These are phyloP conservation scores for Tetratostichococcus sp. DNA, from an alignment of 139 green algal genomes.

Conservation along the genomic window DNA sequence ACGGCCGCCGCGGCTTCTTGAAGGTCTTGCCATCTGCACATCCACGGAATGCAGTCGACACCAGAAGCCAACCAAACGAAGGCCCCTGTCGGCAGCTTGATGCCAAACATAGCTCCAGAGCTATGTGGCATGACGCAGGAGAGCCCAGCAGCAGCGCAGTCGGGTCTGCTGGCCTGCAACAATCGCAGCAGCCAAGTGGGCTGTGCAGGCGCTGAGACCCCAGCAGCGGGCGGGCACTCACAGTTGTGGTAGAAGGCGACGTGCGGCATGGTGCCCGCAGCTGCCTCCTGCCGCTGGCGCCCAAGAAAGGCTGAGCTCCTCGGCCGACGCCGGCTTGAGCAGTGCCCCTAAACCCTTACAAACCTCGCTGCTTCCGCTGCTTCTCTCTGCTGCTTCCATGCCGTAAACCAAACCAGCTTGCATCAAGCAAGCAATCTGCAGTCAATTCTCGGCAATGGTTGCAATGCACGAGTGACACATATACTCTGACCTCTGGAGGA, in stretches of 20 bases:
- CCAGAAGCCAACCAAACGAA: not conserved
- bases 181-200: not conserved
- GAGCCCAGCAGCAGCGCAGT: not conserved
- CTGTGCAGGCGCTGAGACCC: not conserved
- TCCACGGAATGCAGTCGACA: not conserved
- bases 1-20: conserved; percentile 97
- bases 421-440: too few relatives aligned
- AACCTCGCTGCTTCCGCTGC: too few relatives aligned
- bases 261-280: conserved; percentile 67
- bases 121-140: too few relatives aligned
- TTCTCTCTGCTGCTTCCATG: too few relatives aligned
- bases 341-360: too few relatives aligned
- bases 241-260: conserved; percentile 84
- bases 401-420: too few relatives aligned
- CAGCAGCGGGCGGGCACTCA: conserved; percentile 34
- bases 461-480: too few relatives aligned
- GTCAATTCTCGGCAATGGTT: too few relatives aligned
- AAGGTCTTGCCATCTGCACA: conserved; percentile 95
- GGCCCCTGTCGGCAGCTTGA: not conserved
- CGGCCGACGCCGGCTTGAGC: too few relatives aligned
- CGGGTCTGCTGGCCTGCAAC: not conserved
- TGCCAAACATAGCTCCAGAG: not conserved
- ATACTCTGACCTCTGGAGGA: too few relatives aligned
- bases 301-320: not conserved
- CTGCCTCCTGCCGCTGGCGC: not conserved